Evolutionary conservation across 352 stramenopile species (phyloP), one percentile per base, ranked within the genome.

Genomic region (Phytophthora sansomeana): DNA sequence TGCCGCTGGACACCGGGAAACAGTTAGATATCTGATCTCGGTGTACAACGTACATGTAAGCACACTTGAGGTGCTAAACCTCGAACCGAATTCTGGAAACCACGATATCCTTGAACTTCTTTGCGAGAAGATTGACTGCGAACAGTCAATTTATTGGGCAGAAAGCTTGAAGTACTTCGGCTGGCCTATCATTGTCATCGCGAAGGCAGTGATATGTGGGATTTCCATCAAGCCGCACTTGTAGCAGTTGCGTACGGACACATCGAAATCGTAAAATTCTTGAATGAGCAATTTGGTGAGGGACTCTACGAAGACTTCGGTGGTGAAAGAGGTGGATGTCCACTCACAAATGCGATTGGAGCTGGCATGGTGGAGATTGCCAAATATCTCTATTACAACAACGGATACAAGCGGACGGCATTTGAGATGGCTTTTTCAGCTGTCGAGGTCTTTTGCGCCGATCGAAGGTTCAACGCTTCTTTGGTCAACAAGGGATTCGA

Each of bases 261-360:
- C 17, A 1, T 54, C 5, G 26, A 35, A 1, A 54, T 41, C n/a
- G 47, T 41, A 7, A 21, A 29, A 10, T 54, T 41, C 28, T n/a
- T 54, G 30, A 41, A 41, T 13, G 47, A 54, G n/a, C 19, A 41
- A 28, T 54, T 36, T 38, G 46, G 46, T 28, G 46, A 28, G 9
- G n/a, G 29, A 39, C n/a, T 54, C 10, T 29, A 41, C 29, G 16
- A 17, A 16, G 4, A 3, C 10, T n/a, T 10, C 6, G 29, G n/a
- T 36, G 16, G 8, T 17, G n/a, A 54, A 6, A 28, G 29, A 30
- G 29, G 17, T 13, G n/a, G 16, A 10, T 54, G 47, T 17, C 47
- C 47, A 16, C 47, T 54, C 1, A 39, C 47, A 54, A 30, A 16
- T 11, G 47, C 47, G 16, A 54, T 54, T 16, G 29, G 39, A 39